These are phyloP conservation scores for Cryptococcus sp. DNA, from an alignment of 1,284 basidiomycete genomes.

Conservation along the genomic window DNA sequence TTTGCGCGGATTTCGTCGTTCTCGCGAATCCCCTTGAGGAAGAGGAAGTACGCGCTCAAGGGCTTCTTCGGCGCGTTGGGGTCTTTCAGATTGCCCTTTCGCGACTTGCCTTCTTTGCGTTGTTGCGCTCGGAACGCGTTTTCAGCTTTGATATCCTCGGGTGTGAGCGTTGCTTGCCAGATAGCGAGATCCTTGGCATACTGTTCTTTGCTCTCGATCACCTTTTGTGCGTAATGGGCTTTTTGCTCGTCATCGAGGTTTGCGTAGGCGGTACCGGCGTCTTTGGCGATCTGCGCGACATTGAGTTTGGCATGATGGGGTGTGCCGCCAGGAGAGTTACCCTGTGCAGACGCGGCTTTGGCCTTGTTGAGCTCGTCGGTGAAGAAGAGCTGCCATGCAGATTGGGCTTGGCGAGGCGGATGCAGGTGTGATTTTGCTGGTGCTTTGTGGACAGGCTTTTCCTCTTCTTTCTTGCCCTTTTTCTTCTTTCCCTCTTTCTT, in stretches of 20 bases:
- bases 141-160: conserved; percentile 92
- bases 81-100: conserved; percentile 93
- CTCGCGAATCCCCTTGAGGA: conserved; percentile 82
- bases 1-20: conserved; percentile 66
- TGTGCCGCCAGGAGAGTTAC: conserved; percentile 62
- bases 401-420: conserved; percentile 89
- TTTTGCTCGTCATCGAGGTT: conserved; percentile 75
- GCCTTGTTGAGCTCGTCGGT: conserved; percentile 92
- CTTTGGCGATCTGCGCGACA: conserved; percentile 92
- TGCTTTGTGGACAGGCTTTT: conserved; percentile 42
- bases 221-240: conserved; percentile 80
- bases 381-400: conserved; percentile 96
- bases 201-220: conserved; percentile 77
- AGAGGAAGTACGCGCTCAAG: conserved; percentile 92
- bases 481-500: conserved; percentile 20
- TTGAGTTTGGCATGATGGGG: conserved; percentile 70
- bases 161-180: conserved; percentile 87
- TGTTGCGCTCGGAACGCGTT: conserved; percentile 88
- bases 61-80: conserved; percentile 97
- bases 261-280: conserved; percentile 88
- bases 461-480: conserved; percentile 28
- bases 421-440: conserved; percentile 61
- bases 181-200: conserved; percentile 74
- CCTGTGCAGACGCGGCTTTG: conserved; percentile 63
- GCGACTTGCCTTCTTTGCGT: conserved; percentile 87